A percentile compares a stretch with the other conserved stretches of the same genome.
phyloP scores from a whole-genome alignment of 2,329 filamentous ascomycete genomes.

The Sporothrix humicola region DNA sequence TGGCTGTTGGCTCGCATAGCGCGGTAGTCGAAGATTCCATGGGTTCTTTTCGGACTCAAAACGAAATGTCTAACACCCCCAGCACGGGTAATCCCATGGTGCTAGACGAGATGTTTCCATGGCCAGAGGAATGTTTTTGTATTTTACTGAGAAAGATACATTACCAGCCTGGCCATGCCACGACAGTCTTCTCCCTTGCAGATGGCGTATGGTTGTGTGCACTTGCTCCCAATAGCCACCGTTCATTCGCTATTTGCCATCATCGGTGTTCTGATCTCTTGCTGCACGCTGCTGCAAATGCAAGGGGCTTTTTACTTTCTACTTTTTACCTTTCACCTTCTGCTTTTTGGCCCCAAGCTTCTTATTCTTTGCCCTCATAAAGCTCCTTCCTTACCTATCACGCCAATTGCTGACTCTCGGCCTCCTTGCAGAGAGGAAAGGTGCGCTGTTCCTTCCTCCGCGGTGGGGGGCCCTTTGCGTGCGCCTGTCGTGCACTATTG shows the following conservation, averaged over 20 bases:
- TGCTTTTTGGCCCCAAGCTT: background rate
- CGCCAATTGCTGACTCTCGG: conserved; percentile 6
- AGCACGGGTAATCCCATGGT: background rate
- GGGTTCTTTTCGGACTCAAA: conserved; percentile 7
- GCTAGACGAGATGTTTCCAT: background rate
- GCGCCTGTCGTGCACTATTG: conserved; percentile 19
- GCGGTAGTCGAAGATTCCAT: conserved; percentile 1
- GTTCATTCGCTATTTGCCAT: conserved; percentile 17
- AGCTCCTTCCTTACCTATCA: background rate
- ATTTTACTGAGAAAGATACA: background rate
- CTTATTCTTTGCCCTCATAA: background rate
- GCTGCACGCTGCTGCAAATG: conserved; percentile 25
- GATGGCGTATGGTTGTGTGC: too few species aligned
- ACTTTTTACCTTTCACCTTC: background rate
- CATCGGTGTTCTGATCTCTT: conserved; percentile 2
- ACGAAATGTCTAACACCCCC: background rate
- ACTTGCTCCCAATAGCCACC: background rate
- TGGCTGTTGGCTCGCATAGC: background rate
- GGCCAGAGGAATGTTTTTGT: too few species aligned
- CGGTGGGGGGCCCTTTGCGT: background rate
- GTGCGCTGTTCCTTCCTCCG: conserved; percentile 8
- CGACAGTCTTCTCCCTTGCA: conserved; percentile 18
- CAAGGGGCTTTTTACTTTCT: conserved; percentile 26
- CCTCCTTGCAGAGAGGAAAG: conserved; percentile 1
- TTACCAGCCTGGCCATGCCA: background rate